A percentile compares a stretch with the other conserved stretches of the same genome.
Conservation (phyloP, 2,329 filamentous ascomycete genomes). For the Gaeumannomyces sp. region DNA sequence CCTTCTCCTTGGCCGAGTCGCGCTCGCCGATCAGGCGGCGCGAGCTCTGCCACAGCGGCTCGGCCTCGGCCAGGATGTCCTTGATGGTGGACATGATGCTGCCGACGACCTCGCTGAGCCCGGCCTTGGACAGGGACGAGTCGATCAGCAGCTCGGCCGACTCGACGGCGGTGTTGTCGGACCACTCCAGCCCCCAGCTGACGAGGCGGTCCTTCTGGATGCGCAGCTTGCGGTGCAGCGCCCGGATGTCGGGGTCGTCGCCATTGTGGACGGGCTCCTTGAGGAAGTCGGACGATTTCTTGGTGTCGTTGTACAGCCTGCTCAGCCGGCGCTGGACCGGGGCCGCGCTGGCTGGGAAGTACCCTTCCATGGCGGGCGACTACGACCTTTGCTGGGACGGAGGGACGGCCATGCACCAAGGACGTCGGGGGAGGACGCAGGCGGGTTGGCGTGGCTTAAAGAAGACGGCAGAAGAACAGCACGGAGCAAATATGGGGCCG, state of each 20-base stretch:
- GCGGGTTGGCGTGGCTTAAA: background rate
- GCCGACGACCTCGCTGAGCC: constrained; percentile 68
- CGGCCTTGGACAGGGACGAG: constrained; percentile 63
- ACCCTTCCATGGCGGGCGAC: constrained; percentile 38
- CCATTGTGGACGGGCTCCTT: constrained; percentile 56
- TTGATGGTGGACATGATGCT: constrained; percentile 78
- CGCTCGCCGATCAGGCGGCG: constrained; percentile 36
- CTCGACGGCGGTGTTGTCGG: constrained; percentile 60
- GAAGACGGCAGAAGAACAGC: background rate
- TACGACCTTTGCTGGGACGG: background rate
- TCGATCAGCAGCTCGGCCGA: constrained; percentile 56
- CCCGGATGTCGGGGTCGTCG: constrained; percentile 63
- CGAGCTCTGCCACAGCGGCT: constrained; percentile 62
- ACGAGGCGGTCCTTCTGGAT: constrained; percentile 76
- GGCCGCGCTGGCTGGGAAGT: constrained; percentile 41
- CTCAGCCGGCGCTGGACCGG: constrained; percentile 59
- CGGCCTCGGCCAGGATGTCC: constrained; percentile 70
- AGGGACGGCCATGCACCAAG: background rate
- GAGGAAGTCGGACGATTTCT: constrained; percentile 69
- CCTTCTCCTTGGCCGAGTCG: constrained; percentile 29
- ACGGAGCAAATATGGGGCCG: background rate
- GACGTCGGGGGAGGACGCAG: background rate
- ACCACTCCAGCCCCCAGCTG: constrained; percentile 78
- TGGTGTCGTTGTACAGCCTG: constrained; percentile 74
- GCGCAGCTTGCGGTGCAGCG: constrained; percentile 67